Conservation (phyloP, 257 asterid species). For the Knoxia roxburghii region DNA sequence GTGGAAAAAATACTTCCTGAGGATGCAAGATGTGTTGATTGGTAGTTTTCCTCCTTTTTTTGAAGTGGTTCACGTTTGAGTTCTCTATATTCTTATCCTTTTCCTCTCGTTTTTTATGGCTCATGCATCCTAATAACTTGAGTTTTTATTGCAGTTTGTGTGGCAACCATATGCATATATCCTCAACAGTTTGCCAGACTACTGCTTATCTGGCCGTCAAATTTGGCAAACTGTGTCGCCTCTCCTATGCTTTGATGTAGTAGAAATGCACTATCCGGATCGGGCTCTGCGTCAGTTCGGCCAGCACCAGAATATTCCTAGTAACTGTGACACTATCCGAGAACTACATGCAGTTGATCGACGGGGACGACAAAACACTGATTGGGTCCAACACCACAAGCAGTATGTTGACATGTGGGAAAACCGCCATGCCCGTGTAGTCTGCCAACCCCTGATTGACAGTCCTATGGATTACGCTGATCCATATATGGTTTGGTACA, state of each 20-base stretch:
- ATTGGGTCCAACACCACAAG: slow-evolving; percentile 76
- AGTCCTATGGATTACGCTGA: slow-evolving; percentile 53
- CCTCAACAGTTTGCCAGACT: slow-evolving; percentile 55
- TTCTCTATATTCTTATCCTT: not conserved
- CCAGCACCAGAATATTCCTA: slow-evolving; percentile 58
- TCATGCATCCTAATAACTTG: not conserved
- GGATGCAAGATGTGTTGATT: not conserved
- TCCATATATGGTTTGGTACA: slow-evolving; percentile 69
- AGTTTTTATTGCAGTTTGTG: slow-evolving; percentile 34
- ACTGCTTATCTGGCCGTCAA: slow-evolving; percentile 56
- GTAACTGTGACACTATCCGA: slow-evolving; percentile 55
- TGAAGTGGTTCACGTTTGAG: not conserved
- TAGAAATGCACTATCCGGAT: slow-evolving; percentile 73
- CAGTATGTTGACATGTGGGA: slow-evolving; percentile 71
- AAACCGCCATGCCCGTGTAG: slow-evolving; percentile 37
- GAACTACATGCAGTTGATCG: slow-evolving; percentile 73
- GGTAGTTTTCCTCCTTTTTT: not conserved
- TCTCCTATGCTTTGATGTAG: slow-evolving; percentile 72
- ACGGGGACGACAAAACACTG: slow-evolving; percentile 76
- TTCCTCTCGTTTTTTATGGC: not conserved
- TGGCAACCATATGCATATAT: slow-evolving; percentile 76
- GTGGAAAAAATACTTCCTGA: not conserved
- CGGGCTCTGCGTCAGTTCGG: slow-evolving; percentile 75
- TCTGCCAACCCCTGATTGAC: slow-evolving; percentile 38
- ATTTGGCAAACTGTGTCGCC: slow-evolving; percentile 70